These are phyloP conservation scores for Oryza brachyantha DNA, from an alignment of 176 grass and related monocot genomes.

Conservation along the genomic window DNA sequence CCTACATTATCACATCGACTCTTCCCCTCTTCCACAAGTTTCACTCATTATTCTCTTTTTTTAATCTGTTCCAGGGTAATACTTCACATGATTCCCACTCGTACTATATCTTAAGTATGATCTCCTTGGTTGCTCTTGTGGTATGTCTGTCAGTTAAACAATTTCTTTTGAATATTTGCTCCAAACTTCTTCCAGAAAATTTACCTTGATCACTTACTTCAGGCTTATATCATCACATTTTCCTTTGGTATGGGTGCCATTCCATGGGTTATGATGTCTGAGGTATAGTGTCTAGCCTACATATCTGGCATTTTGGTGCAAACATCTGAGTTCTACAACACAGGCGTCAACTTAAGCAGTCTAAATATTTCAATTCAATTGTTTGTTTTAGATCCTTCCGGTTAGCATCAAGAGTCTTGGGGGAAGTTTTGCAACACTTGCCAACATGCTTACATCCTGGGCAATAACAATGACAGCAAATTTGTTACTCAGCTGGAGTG, in stretches of 20 bases:
- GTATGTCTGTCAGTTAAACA: constrained; percentile 38
- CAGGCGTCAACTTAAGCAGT: neutral
- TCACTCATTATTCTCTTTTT: neutral
- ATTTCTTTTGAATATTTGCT: neutral
- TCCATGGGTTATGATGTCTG: constrained; percentile 98
- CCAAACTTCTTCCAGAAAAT: neutral
- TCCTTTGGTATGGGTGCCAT: constrained; percentile 91
- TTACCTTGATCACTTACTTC: constrained; percentile 24
- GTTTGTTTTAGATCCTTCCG: constrained; percentile 48
- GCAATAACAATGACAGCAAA: constrained; percentile 85
- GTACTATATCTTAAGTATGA: constrained; percentile 68
- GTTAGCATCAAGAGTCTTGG: constrained; percentile 84
- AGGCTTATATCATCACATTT: constrained; percentile 77
- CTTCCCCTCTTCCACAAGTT: neutral
- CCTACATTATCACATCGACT: neutral
- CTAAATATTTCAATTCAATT: constrained; percentile 13
- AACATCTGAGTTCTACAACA: neutral
- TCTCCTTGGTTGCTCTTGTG: constrained; percentile 82
- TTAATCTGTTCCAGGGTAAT: constrained; percentile 56
- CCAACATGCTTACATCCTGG: constrained; percentile 81
- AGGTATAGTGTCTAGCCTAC: constrained; percentile 46
- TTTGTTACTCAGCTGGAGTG: constrained; percentile 74
- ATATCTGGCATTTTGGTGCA: neutral
- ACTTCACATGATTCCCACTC: constrained; percentile 47
- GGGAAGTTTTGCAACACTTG: constrained; percentile 80